phyloP scores from a whole-genome alignment of 306 rosid genomes.

The Pachyrhizus erosus region DNA sequence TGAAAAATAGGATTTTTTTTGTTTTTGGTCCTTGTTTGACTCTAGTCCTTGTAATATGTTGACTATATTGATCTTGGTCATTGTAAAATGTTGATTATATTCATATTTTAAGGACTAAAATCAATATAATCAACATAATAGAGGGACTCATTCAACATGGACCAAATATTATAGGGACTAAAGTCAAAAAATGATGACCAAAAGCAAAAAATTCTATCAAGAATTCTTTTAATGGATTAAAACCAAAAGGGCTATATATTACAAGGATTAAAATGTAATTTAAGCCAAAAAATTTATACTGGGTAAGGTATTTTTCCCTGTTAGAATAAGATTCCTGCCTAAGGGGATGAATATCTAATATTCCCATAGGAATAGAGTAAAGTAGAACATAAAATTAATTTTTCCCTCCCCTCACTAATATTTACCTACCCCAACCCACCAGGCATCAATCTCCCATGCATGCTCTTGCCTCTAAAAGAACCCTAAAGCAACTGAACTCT shows the following conservation, averaged over 20 bases:
- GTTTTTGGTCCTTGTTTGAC: neutral
- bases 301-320: conserved; percentile 1
- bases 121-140: neutral
- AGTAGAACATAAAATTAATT: neutral
- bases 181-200: neutral
- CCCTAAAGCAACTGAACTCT: neutral
- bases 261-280: neutral
- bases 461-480: too few relatives aligned
- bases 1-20: neutral
- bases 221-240: neutral
- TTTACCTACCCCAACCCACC: neutral
- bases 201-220: neutral
- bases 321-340: conserved; percentile 19
- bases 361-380: neutral
- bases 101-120: neutral
- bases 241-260: neutral
- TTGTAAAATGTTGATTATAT: neutral
- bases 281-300: neutral
- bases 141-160: neutral
- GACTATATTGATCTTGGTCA: neutral
- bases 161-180: neutral
- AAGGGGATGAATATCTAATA: neutral
- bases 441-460: too few relatives aligned
- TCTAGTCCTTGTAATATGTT: neutral
- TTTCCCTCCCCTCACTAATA: conserved; percentile 9